These are phyloP conservation scores for Polytolypa hystricis DNA, from an alignment of 2,329 filamentous ascomycete genomes.

Conservation along the genomic window DNA sequence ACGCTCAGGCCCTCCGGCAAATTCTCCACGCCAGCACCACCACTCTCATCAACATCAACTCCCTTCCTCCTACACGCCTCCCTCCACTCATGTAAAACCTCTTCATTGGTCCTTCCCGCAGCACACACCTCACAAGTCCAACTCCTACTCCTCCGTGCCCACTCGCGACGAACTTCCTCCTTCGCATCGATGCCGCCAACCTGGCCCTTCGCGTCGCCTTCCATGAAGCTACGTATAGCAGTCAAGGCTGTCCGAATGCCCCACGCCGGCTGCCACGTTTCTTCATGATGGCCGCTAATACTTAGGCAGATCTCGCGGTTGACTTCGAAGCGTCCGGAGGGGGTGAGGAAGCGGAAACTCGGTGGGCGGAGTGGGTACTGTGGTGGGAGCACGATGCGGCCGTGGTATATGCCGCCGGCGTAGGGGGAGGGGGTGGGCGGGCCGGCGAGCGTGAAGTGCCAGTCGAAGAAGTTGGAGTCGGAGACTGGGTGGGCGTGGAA, in stretches of 20 bases:
- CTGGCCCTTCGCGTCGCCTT: constrained; percentile 76
- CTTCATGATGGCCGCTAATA: constrained; percentile 91
- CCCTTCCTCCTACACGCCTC: constrained; percentile 41
- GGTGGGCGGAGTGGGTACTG: constrained; percentile 87
- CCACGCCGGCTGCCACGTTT: constrained; percentile 98
- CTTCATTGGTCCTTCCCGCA: constrained; percentile 52
- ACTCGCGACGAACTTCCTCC: constrained; percentile 52
- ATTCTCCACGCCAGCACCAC: constrained; percentile 6
- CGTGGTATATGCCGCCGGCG: constrained; percentile 79
- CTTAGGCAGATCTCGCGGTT: constrained; percentile 95
- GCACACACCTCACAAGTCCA: constrained; percentile 61
- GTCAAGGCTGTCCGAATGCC: constrained; percentile 80
- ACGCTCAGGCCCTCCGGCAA: constrained; percentile 43
- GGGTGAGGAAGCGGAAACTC: constrained; percentile 89
- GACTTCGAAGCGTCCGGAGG: constrained; percentile 83
- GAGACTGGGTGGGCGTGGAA: constrained; percentile 69
- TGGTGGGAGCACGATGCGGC: constrained; percentile 80
- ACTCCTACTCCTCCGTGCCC: constrained; percentile 54
- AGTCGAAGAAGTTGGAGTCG: constrained; percentile 88
- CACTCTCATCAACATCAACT: constrained; percentile 30
- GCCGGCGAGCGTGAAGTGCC: constrained; percentile 95
- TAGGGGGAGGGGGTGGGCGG: constrained; percentile 70
- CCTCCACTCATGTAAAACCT: constrained; percentile 62
- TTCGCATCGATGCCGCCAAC: constrained; percentile 76
- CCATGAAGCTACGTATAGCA: constrained; percentile 81